These are phyloP conservation scores for Cnidoscolus chayamansa DNA, from an alignment of 441 rosid genomes.

Conservation along the genomic window DNA sequence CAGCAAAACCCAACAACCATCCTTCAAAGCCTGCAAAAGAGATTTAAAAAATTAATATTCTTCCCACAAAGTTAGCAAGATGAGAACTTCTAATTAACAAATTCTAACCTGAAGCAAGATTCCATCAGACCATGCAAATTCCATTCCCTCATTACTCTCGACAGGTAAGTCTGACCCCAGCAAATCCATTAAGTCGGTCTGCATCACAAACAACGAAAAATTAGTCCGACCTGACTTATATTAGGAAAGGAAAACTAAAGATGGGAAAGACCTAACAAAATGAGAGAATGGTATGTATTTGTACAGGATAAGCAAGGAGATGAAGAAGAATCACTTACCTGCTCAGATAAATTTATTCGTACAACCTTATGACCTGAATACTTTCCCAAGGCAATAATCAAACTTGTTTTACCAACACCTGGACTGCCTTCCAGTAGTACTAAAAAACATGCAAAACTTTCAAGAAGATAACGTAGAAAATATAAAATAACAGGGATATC, in stretches of 20 bases:
- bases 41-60: background rate
- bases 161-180: constrained; percentile 95
- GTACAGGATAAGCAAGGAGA: background rate
- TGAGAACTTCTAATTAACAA: constrained; percentile 15
- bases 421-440: constrained; percentile 98
- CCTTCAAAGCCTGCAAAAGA: constrained; percentile 74
- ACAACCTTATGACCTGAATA: constrained; percentile 96
- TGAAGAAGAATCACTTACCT: constrained; percentile 44
- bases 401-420: constrained; percentile 99
- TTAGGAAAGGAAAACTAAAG: background rate
- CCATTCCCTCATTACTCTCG: constrained; percentile 85
- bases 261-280: background rate
- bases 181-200: constrained; percentile 99
- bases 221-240: background rate
- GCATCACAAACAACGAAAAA: constrained; percentile 36
- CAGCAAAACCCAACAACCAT: constrained; percentile 96
- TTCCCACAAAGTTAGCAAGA: constrained; percentile 10
- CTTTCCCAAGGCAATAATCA: constrained; percentile 83
- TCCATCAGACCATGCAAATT: constrained; percentile 99
- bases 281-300: background rate
- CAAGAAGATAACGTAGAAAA: constrained; percentile 12
- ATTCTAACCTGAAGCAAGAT: constrained; percentile 75
- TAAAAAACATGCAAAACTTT: constrained; percentile 34
- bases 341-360: constrained; percentile 97
- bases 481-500: constrained; percentile 15